These are phyloP conservation scores for Chaetomiaceae sp. DNA, from an alignment of 2,329 filamentous ascomycete genomes.

Conservation along the genomic window DNA sequence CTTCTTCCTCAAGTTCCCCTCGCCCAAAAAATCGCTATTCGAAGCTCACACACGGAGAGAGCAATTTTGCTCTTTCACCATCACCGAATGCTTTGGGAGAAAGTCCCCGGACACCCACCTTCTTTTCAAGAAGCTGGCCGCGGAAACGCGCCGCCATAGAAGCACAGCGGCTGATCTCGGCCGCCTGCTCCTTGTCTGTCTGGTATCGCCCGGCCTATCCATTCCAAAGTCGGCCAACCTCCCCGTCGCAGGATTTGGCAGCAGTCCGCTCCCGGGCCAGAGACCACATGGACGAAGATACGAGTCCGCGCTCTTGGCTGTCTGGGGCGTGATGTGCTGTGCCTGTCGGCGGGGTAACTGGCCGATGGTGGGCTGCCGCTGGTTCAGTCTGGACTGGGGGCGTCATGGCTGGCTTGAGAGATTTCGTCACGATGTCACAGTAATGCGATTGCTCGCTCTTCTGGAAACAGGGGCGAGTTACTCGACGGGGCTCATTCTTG, in stretches of 20 bases:
- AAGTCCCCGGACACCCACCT: slow-evolving; percentile 92
- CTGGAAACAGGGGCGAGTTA: slow-evolving; percentile 58
- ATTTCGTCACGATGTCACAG: slow-evolving; percentile 92
- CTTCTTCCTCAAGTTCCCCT: slow-evolving; percentile 63
- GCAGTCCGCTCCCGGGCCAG: slow-evolving; percentile 30
- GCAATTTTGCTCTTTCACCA: slow-evolving; percentile 35
- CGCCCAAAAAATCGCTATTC: slow-evolving; percentile 99
- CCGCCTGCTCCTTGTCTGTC: slow-evolving; percentile 47
- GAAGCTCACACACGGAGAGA: slow-evolving; percentile 91
- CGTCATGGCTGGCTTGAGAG: slow-evolving; percentile 53
- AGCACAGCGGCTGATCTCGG: slow-evolving; percentile 88
- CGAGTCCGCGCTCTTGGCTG: slow-evolving; percentile 63
- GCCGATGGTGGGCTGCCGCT: slow-evolving; percentile 39
- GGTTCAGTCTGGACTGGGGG: slow-evolving; percentile 37
- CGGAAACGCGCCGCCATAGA: slow-evolving; percentile 99
- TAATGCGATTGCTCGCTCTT: slow-evolving; percentile 86
- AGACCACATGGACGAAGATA: slow-evolving; percentile 77
- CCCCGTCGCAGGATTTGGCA: slow-evolving; percentile 19
- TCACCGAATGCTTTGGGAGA: slow-evolving; percentile 84
- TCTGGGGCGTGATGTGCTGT: slow-evolving; percentile 23
- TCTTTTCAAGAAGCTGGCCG: slow-evolving; percentile 45
- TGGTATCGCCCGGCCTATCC: slow-evolving; percentile 30
- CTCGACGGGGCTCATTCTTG: slow-evolving; percentile 99
- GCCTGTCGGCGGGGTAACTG: slow-evolving; percentile 22
- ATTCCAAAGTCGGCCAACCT: slow-evolving; percentile 30